Evolutionary conservation across 139 green algal species (phyloP), one percentile per base, ranked within the genome.

Genomic region (Chlorella sorokiniana): DNA sequence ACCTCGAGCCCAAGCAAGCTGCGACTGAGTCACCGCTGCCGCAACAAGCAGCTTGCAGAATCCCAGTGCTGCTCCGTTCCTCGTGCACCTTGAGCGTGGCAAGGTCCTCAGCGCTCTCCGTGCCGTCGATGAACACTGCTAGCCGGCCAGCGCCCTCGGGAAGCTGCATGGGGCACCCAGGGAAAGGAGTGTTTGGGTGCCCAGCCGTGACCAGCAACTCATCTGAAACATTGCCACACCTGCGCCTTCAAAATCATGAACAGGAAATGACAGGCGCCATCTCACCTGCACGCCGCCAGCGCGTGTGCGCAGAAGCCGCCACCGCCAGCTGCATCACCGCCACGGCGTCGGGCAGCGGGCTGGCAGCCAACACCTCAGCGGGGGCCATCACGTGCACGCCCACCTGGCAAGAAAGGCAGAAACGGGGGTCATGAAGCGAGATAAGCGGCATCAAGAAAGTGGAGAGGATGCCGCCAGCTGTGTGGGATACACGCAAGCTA

Each of bases 331-430:
- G 82, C 56, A 96, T 80, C 18, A 98, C 76, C 6, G 96, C 93
- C 37, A 99, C 92, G 1, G 94, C 91, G 62, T 94, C 88, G 0
- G 88, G 82, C 52, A 98, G 82, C 11, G 96, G 95, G 84, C 94
- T 88, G 20, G 68, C 74, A 48, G 80, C 73, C 69, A 99, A 86
- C 71, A 83, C 92, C 5, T 83, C 90, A 20, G 90, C 84, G 11
- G 93, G 92, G 1, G 87, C 93, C 20, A 99, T 89, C 22, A 98
- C 88, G 85, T 96, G 89, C 33, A 96, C 92, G 11, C 91, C 93
- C 35, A 96, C 91, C 71, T 97, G 88, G 78, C 90, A 79, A 51
- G 69, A 25, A 62, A 22, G 4, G 22, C 8, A 9, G 40, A n/a
- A 62, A 38, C 61, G 20, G 70, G 0, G 72, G 31, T n/a, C 4